A percentile compares a stretch with the other conserved stretches of the same genome.
Conservation (phyloP, 768 basidiomycete genomes). For the Asterophora lycoperdoides region DNA sequence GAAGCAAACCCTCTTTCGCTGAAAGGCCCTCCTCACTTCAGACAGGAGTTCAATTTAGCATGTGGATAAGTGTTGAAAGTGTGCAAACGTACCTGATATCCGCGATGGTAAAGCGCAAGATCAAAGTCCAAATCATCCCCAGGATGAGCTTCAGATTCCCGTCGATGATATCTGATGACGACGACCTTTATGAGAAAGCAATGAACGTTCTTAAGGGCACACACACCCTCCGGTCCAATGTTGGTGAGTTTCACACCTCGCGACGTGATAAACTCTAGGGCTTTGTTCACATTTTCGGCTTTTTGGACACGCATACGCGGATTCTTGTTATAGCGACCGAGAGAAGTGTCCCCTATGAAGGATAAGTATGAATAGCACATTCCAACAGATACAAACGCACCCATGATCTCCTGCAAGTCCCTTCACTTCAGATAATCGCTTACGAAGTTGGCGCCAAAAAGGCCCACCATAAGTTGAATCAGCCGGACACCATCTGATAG, state of each 20-base stretch:
- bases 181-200: slow-evolving; percentile 6
- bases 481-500: slow-evolving; percentile 93
- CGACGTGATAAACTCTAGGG: slow-evolving; percentile 91
- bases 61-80: background rate
- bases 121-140: slow-evolving; percentile 99
- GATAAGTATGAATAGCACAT: background rate
- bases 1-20: slow-evolving; percentile 92
- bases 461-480: slow-evolving; percentile 86
- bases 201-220: background rate
- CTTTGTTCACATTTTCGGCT: slow-evolving; percentile 97
- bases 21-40: slow-evolving; percentile 95
- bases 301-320: slow-evolving; percentile 94
- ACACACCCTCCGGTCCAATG: slow-evolving; percentile 89
- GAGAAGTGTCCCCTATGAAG: slow-evolving; percentile 71
- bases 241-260: slow-evolving; percentile 95
- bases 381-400: slow-evolving; percentile 32
- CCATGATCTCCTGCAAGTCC: slow-evolving; percentile 87
- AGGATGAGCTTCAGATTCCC: slow-evolving; percentile 97
- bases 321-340: slow-evolving; percentile 89
- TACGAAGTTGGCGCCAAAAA: background rate
- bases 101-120: slow-evolving; percentile 95
- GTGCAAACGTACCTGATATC: slow-evolving; percentile 77
- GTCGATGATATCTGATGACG: slow-evolving; percentile 88
- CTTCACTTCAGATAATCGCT: slow-evolving; percentile 5
- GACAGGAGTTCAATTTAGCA: slow-evolving; percentile 12